Evolutionary conservation across 768 basidiomycete species (phyloP).

Genomic region (Leccinum rimulosum): DNA sequence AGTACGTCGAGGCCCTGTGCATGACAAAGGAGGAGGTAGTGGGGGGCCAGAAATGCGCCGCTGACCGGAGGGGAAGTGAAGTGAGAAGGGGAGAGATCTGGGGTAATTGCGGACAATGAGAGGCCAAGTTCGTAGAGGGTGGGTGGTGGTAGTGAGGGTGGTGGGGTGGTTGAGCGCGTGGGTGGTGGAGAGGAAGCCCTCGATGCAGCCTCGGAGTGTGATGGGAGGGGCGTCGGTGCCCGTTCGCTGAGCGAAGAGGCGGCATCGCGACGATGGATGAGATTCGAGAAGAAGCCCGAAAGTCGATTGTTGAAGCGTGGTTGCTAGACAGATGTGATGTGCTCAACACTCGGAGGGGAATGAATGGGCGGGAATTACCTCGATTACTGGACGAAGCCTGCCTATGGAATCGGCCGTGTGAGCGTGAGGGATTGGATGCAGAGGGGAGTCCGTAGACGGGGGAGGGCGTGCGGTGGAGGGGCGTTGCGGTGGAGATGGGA

Average conservation of each 20-base stretch:
- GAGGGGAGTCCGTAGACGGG: conserved; percentile 5
- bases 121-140: conserved; percentile 75
- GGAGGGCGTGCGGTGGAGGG: conserved; percentile 35
- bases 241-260: conserved; percentile 35
- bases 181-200: conserved; percentile 55
- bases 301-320: conserved; percentile 67
- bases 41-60: conserved; percentile 77
- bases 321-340: conserved; percentile 30
- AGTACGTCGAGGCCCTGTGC: conserved; percentile 84
- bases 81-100: conserved; percentile 70
- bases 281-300: conserved; percentile 80
- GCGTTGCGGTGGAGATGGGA: conserved; percentile 33
- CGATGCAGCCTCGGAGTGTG: conserved; percentile 38
- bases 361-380: conserved; percentile 41
- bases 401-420: conserved; percentile 23
- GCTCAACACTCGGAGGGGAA: conserved; percentile 7
- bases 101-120: conserved; percentile 62
- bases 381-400: conserved; percentile 53
- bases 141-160: conserved; percentile 69
- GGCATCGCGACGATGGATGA: conserved; percentile 71
- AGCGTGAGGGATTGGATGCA: not conserved
- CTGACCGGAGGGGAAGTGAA: conserved; percentile 73
- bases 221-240: conserved; percentile 25
- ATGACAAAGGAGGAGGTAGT: conserved; percentile 82
- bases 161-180: conserved; percentile 61